Percentiles rank a stretch among this genome's conserved stretches.
phyloP scores from a whole-genome alignment of 345 rosid genomes.

The Eucalyptus polybractea region DNA sequence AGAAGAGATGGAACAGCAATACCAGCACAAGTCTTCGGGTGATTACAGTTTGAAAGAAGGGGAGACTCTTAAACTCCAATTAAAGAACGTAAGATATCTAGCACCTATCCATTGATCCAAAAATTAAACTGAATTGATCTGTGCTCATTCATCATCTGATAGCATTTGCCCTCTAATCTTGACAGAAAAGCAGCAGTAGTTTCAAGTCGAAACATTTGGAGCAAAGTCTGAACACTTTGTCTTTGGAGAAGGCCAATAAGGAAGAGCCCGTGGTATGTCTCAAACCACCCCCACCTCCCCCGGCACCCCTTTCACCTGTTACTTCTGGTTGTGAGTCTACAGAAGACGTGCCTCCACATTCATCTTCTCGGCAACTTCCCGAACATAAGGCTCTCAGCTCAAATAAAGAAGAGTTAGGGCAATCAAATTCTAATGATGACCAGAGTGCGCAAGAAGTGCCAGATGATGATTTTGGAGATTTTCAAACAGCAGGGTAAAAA shows the following conservation, averaged over 20 bases:
- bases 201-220: conserved; percentile 43
- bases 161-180: neutral
- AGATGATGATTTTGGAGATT: conserved; percentile 96
- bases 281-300: conserved; percentile 85
- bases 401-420: conserved; percentile 13
- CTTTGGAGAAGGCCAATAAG: conserved; percentile 37
- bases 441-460: conserved; percentile 27
- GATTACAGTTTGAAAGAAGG: conserved; percentile 96
- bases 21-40: conserved; percentile 56
- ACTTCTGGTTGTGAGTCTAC: conserved; percentile 23
- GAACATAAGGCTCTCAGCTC: conserved; percentile 1
- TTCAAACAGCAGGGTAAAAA: conserved; percentile 71
- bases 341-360: conserved; percentile 11
- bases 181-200: conserved; percentile 27
- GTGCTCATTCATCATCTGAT: neutral
- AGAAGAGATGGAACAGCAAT: conserved; percentile 98
- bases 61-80: conserved; percentile 67
- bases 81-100: conserved; percentile 47
- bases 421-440: conserved; percentile 5
- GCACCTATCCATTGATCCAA: neutral
- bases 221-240: conserved; percentile 38
- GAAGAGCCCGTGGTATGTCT: conserved; percentile 46
- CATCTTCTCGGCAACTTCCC: conserved; percentile 10
- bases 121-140: neutral
- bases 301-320: conserved; percentile 44